Evolutionary conservation across 2,329 filamentous ascomycete genomes (phyloP).

Genomic region (Penicillium expansum): DNA sequence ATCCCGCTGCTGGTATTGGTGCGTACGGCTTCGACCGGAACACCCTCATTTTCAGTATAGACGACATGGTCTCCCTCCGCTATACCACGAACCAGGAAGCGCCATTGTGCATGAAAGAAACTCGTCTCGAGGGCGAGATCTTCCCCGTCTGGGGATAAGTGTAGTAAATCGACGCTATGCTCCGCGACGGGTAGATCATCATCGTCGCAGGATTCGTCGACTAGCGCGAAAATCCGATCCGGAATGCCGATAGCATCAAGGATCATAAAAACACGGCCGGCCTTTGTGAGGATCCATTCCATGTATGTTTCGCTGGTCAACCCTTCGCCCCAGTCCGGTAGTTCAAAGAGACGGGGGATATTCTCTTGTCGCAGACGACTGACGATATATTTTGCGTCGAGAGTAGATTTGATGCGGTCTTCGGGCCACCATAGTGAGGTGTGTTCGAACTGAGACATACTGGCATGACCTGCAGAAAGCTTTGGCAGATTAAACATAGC

Average conservation of each 20-base stretch:
- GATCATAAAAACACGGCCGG: slow-evolving; percentile 58
- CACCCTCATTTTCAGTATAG: slow-evolving; percentile 58
- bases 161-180: slow-evolving; percentile 54
- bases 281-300: slow-evolving; percentile 61
- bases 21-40: slow-evolving; percentile 56
- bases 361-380: slow-evolving; percentile 35
- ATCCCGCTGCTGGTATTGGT: slow-evolving; percentile 35
- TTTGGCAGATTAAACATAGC: not conserved
- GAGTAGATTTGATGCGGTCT: slow-evolving; percentile 44
- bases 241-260: slow-evolving; percentile 59
- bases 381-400: slow-evolving; percentile 43
- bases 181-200: slow-evolving; percentile 58
- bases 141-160: slow-evolving; percentile 51
- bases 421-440: slow-evolving; percentile 48
- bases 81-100: slow-evolving; percentile 56
- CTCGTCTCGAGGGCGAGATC: slow-evolving; percentile 49
- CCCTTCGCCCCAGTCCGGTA: slow-evolving; percentile 44
- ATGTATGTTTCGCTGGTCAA: slow-evolving; percentile 54
- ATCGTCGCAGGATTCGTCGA: slow-evolving; percentile 62
- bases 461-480: not conserved
- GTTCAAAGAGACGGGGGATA: slow-evolving; percentile 38
- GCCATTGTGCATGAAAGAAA: slow-evolving; percentile 61
- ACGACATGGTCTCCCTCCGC: slow-evolving; percentile 56
- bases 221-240: slow-evolving; percentile 61
- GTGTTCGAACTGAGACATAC: slow-evolving; percentile 17